Percentiles rank a stretch among this genome's conserved stretches.
These are phyloP conservation scores for Alternaria arborescens DNA, from an alignment of 2,329 filamentous ascomycete genomes.

Conservation along the genomic window DNA sequence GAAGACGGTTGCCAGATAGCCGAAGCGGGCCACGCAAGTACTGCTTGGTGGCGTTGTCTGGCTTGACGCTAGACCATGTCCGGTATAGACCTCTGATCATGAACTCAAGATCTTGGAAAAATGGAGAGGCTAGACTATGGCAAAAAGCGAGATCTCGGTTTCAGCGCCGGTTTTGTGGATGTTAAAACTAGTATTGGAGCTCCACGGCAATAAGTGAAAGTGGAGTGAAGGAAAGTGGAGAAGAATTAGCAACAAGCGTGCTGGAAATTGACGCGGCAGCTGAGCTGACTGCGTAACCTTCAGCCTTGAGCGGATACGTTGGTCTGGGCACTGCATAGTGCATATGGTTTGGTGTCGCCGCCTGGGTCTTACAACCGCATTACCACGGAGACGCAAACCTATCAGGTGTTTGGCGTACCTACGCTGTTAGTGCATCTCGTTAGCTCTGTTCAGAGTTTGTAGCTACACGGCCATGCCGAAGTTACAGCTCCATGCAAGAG, in stretches of 20 bases:
- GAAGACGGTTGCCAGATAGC: slow-evolving; percentile 10
- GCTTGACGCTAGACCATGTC: slow-evolving; percentile 3
- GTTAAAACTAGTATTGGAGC: not conserved
- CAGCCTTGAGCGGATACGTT: slow-evolving; percentile 11
- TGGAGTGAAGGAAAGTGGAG: slow-evolving; percentile 5
- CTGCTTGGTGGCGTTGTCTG: slow-evolving; percentile 5
- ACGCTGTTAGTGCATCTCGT: slow-evolving; percentile 11
- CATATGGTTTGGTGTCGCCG: slow-evolving; percentile 2
- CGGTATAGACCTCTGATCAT: not conserved
- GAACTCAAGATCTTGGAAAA: slow-evolving; percentile 7
- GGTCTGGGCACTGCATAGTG: slow-evolving; percentile 8
- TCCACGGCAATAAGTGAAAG: not conserved
- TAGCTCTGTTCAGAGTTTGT: slow-evolving; percentile 7
- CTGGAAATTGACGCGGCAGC: slow-evolving; percentile 9
- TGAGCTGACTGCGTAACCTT: slow-evolving; percentile 8
- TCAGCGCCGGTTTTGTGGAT: slow-evolving; percentile 3
- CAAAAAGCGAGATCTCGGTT: slow-evolving; percentile 5
- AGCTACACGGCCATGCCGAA: slow-evolving; percentile 15
- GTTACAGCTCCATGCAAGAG: not conserved
- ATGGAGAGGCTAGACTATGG: not conserved
- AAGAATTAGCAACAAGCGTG: slow-evolving; percentile 12
- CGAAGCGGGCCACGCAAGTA: slow-evolving; percentile 18
- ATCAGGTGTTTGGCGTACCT: not conserved
- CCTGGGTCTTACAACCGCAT: not conserved
- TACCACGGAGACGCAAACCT: not conserved